These are phyloP conservation scores for Pythium sp. DNA, from an alignment of 352 stramenopile genomes.

Conservation along the genomic window DNA sequence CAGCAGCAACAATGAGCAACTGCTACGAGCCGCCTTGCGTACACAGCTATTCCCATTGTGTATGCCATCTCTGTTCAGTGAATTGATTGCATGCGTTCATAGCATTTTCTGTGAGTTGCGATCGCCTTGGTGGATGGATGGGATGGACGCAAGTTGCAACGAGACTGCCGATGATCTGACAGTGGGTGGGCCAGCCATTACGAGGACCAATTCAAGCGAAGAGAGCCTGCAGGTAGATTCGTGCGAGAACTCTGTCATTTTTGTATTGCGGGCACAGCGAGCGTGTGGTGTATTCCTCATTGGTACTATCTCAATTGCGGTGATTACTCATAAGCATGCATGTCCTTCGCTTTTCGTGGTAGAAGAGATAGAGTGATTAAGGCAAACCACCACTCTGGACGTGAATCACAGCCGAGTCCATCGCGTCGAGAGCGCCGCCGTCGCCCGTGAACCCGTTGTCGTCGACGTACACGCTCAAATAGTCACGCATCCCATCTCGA, in stretches of 20 bases:
- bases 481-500: conserved; percentile 26
- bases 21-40: too few species aligned
- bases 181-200: too few species aligned
- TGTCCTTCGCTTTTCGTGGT: not conserved
- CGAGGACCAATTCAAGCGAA: too few species aligned
- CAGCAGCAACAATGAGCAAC: too few species aligned
- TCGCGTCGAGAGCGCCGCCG: conserved; percentile 29
- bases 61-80: too few species aligned
- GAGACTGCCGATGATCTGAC: too few species aligned
- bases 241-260: not conserved
- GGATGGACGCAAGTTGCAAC: too few species aligned
- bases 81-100: too few species aligned
- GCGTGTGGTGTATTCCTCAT: not conserved
- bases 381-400: not conserved
- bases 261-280: not conserved
- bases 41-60: too few species aligned
- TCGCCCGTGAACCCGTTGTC: conserved; percentile 55
- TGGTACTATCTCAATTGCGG: not conserved
- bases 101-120: too few species aligned
- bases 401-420: conserved; percentile 12
- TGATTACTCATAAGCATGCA: not conserved
- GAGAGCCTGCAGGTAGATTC: not conserved
- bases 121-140: too few species aligned
- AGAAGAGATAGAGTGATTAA: not conserved
- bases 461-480: conserved; percentile 45